Evolutionary conservation across 2,329 filamentous ascomycete species (phyloP), one percentile per base, ranked within the genome.

Genomic region (Colletotrichum lini): DNA sequence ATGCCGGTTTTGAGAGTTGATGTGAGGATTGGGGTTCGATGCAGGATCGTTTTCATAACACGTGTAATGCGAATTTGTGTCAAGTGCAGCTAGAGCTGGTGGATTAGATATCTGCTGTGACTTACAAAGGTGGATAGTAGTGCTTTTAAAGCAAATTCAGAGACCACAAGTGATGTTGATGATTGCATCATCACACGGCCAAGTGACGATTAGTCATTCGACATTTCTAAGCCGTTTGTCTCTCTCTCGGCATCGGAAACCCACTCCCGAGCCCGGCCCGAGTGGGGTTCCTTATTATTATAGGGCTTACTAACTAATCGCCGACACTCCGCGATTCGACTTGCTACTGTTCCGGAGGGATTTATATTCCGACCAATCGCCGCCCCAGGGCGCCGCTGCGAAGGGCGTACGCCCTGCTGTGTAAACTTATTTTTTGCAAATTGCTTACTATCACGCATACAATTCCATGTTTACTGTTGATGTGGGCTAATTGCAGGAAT

Each of bases 191-290:
- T 63, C 63, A 44, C 10, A 35, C 3, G 44, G 30, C 50, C 57
- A 57, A 35, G 56, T 50, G 50, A 53, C 23, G 49, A 61, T 70
- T 67, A 61, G 67, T 70, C 54, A 70, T 42, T 47, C 62, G n/a
- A 53, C 13, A 70, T 70, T 70, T 70, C 67, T 70, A 70, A 70
- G 49, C 67, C 61, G n/a, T 13, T 21, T 44, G 8, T 35, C 8
- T 2, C 8, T 26, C 13, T 57, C 18, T 6, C n/a, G 23, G 38
- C 15, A 9, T 56, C 62, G 49, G 67, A 9, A 50, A 49, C 56
- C 63, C 67, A 70, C 49, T 12, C 4, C 49, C 54, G 67, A 23
- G 40, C 44, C 67, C 49, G 63, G 49, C 42, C 26, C 47, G 30
- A 35, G 30, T 35, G 30, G 30, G 30, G 30, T 8, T 30, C 30